Base-by-base conservation (phyloP, 2,329 filamentous ascomycete genomes). In the Penicillium olsonii region DNA sequence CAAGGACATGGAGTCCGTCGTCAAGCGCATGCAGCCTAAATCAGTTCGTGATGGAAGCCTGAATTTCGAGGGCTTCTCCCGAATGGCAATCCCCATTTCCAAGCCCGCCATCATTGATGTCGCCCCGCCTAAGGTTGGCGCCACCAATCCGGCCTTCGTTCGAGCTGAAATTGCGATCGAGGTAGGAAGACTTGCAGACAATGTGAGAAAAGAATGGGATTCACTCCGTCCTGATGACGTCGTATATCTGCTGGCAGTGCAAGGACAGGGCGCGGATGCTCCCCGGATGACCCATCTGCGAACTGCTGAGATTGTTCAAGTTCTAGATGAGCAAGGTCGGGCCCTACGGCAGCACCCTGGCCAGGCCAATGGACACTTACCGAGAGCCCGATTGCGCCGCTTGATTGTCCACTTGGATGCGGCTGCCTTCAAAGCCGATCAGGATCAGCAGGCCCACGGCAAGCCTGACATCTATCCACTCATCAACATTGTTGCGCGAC, bases 51-150 rank as follows among this genome's bases (percentile, higher is more conserved):
- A 82, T 31, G 87, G 86, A 55, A 86, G 82, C 33, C 73, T 78
- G 0, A 78, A 75, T 5, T 97, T 97, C 65, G 79, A 87, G 11
- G 92, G 94, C 0, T 91, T 89, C 61, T 95, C 92, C 2, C 90
- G 85, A 62, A 96, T 97, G 92, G 92, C 91, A 2, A 78, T 97
- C 45, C 87, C 90, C 1, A 94, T 96, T 51, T 80, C 84, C 15
- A 94, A 90, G 62, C 89, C 91, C 54, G 87, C 90, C 12, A 89
- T 99, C 40, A 78, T 96, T 24, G 92, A 99, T 64, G 87, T 92
- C 19, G 84, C 87, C 3, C 90, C 90, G 0, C 82, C 94, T 7
- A 82, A 85, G 31, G 91, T 99, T 45, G 94, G 94, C 12, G 86
- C 92, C 41, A 81, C 87, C 34, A 84, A 87, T 44, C 92, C 91